Base-by-base conservation (phyloP, 1,284 basidiomycete species). In the Cystobasidiaceae sp. region DNA sequence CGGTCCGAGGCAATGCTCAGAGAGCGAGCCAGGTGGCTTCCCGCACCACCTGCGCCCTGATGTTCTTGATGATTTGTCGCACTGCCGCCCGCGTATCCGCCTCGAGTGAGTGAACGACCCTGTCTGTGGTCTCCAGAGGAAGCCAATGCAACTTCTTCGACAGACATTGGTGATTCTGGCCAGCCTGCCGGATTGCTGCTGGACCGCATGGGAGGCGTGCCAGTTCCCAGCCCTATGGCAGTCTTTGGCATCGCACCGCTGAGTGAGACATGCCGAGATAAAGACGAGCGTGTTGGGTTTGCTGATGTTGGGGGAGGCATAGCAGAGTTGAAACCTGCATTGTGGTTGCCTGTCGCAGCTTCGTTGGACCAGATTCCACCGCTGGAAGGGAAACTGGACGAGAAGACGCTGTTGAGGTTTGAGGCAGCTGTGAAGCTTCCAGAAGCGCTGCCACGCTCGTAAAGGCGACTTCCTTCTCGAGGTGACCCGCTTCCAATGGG, bases 321-420 rank as follows among this genome's bases (percentile, higher is more conserved):
- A 5, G 58, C 33, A 32, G 51, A n/a, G 37, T 44, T 32, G 41
- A 48, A 23, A 44, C n/a, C n/a, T n/a, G n/a, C n/a, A n/a, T n/a
- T n/a, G n/a, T n/a, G n/a, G n/a, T 46, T 55, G 52, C 30, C 5
- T 15, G 61, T 23, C 23, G 44, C 45, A 19, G 41, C 27, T 13
- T 64, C 61, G 23, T 46, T 46, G 21, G 43, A 43, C 61, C 61
- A 64, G 8, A 64, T 64, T 21, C 61, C 51, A 15, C 37, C 39
- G 27, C 52, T 64, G 25, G 44, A 46, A 6, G 61, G 61, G 27
- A 64, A 64, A 23, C 51, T 55, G 4, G 61, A 64, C 4, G 61
- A 64, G 52, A 64, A 64, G 17, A 50, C 17, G 30, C 51, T 64
- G 9, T 27, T 37, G 8, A 43, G 21, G 17, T 27, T 15, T 11